Conservation (phyloP, 192 early-diverging fungal species). For the Ambispora gerdemannii region DNA sequence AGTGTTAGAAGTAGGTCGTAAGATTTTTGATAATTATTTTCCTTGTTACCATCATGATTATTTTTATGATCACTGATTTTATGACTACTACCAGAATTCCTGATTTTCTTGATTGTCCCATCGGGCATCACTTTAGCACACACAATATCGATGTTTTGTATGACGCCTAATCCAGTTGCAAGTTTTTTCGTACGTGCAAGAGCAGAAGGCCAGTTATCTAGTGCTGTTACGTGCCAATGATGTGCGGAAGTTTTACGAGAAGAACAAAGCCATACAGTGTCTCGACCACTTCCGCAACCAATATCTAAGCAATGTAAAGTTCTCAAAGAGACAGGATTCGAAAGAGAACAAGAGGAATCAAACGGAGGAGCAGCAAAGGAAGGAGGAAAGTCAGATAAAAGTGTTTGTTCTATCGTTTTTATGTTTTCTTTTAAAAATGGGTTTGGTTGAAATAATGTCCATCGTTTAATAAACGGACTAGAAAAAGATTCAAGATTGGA, state of each 20-base stretch:
- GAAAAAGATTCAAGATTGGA: not conserved
- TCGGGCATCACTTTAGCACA: conserved; percentile 32
- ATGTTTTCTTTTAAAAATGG: conserved; percentile 35
- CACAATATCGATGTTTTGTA: conserved; percentile 7
- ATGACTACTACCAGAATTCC: not conserved
- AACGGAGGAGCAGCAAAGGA: too few relatives aligned
- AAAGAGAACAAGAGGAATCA: too few relatives aligned
- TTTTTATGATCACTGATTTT: not conserved
- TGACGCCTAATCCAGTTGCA: not conserved
- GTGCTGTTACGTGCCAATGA: conserved; percentile 34
- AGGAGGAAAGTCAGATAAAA: not conserved
- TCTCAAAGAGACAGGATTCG: not conserved
- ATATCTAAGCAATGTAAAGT: conserved; percentile 37
- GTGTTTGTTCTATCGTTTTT: conserved; percentile 29
- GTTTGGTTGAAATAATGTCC: conserved; percentile 37
- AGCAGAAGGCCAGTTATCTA: conserved; percentile 30
- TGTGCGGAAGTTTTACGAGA: not conserved
- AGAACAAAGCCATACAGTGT: conserved; percentile 38
- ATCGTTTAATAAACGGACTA: not conserved
- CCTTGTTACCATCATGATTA: not conserved
- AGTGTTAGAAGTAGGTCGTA: conserved; percentile 39
- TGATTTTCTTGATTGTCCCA: conserved; percentile 29
- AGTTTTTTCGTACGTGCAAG: conserved; percentile 32
- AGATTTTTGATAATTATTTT: not conserved
- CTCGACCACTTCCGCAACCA: conserved; percentile 44